phyloP scores from a whole-genome alignment of 306 rosid genomes.

The Cicer judaicum region DNA sequence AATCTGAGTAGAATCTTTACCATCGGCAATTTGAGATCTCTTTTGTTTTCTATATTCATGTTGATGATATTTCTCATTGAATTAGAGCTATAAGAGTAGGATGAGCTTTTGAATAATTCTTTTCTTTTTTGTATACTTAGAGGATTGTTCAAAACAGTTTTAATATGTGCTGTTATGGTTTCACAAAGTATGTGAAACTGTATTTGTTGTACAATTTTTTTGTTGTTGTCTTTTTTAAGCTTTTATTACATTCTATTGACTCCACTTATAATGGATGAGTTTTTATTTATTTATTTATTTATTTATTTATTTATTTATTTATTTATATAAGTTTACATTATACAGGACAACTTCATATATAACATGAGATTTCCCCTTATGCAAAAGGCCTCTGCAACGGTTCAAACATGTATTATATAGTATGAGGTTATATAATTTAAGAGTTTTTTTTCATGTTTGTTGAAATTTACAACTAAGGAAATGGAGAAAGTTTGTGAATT shows the following conservation, averaged over 20 bases:
- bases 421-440: conserved; percentile 25
- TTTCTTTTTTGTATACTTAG: neutral
- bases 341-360: conserved; percentile 1
- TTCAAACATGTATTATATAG: neutral
- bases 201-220: conserved; percentile 8
- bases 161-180: conserved; percentile 8
- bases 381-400: neutral
- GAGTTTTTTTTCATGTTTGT: conserved; percentile 32
- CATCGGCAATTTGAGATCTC: neutral
- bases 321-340: conserved; percentile 1
- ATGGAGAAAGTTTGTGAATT: conserved; percentile 87
- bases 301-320: neutral
- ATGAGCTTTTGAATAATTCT: neutral
- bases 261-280: conserved; percentile 26
- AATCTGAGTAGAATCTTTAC: too few relatives aligned
- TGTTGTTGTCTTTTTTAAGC: conserved; percentile 11
- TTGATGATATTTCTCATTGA: neutral
- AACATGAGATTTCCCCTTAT: conserved; percentile 5
- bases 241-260: conserved; percentile 36
- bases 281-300: neutral
- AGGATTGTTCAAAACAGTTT: neutral
- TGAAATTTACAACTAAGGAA: conserved; percentile 41
- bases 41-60: neutral
- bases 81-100: conserved; percentile 6
- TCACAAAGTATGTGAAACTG: conserved; percentile 26